These are phyloP conservation scores for Pseudogymnoascus sp. DNA, from an alignment of 2,329 filamentous ascomycete genomes.

Conservation along the genomic window DNA sequence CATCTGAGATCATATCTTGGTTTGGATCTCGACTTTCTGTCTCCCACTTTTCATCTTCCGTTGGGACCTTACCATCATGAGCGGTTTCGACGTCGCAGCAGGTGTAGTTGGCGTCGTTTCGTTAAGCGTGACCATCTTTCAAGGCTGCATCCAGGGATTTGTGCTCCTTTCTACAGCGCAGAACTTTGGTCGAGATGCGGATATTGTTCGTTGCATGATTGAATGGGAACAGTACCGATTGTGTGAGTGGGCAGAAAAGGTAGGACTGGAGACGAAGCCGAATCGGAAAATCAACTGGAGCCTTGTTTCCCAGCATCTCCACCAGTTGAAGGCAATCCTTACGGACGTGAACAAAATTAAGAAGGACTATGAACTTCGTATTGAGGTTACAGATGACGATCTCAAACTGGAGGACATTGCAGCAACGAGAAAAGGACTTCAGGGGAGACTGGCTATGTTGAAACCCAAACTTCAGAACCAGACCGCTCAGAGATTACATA, in stretches of 20 bases:
- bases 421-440: slow-evolving; percentile 12
- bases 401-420: slow-evolving; percentile 1
- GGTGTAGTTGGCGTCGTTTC: slow-evolving; percentile 17
- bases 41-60: not conserved
- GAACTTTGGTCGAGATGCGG: slow-evolving; percentile 19
- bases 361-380: slow-evolving; percentile 20
- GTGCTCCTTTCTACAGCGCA: slow-evolving; percentile 20
- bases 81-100: slow-evolving; percentile 16
- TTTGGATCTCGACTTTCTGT: not conserved
- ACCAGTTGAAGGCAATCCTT: slow-evolving; percentile 18
- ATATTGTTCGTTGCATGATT: slow-evolving; percentile 16
- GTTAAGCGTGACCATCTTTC: slow-evolving; percentile 15
- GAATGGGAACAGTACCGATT: slow-evolving; percentile 18
- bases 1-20: not conserved
- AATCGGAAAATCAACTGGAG: slow-evolving; percentile 21
- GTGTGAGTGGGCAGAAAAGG: slow-evolving; percentile 17
- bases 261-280: slow-evolving; percentile 15
- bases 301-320: slow-evolving; percentile 17
- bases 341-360: slow-evolving; percentile 20
- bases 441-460: slow-evolving; percentile 10
- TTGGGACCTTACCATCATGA: slow-evolving; percentile 7
- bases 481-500: slow-evolving; percentile 18
- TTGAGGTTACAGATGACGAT: slow-evolving; percentile 14
- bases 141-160: slow-evolving; percentile 19
- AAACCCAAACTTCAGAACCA: slow-evolving; percentile 14